Base-by-base conservation (phyloP, 768 basidiomycete species). In the Kwoniella sp. region DNA sequence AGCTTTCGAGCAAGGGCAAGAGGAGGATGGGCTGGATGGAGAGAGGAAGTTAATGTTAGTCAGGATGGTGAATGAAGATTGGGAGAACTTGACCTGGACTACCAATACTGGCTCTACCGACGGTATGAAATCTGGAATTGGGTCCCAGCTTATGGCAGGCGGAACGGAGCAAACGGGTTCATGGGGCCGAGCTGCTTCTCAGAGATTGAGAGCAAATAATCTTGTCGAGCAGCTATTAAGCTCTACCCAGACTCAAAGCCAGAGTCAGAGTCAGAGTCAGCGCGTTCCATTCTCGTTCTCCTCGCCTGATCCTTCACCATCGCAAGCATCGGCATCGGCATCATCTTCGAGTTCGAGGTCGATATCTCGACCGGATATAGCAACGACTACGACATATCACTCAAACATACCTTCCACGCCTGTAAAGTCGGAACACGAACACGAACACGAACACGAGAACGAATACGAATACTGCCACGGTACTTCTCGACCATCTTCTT, bases 21-120 rank as follows among this genome's bases (percentile, higher is more conserved):
- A 22, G 36, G 25, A 21, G 9, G n/a, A 49, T 21, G 36, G 61
- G 17, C 4, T 21, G 13, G 60, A 49, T 37, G 70, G 69, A 17
- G 68, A 67, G 17, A 44, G n/a, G 22, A 49, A 52, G 37, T 48
- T 67, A 29, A 75, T 75, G 73, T 51, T 75, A 56, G 71, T 75
- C 9, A 61, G 73, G 53, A 68, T 75, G 68, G 68, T 72, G 10
- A 36, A 58, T 62, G 55, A 68, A 19, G 46, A 57, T 21, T 75
- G 73, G 73, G 73, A 75, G 24, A 65, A 22, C 6, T 30, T 71
- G 26, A 36, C n/a, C 2, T 74, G 69, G 69, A 51, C 67, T 15
- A 7, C 26, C 6, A 56, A 51, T 21, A 27, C 30, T 26, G 53
- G 25, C 8, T 7, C 29, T 58, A 13, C n/a, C 26, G n/a, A 46